Conservation (phyloP, 345 rosid species). For the Citrus sp. region DNA sequence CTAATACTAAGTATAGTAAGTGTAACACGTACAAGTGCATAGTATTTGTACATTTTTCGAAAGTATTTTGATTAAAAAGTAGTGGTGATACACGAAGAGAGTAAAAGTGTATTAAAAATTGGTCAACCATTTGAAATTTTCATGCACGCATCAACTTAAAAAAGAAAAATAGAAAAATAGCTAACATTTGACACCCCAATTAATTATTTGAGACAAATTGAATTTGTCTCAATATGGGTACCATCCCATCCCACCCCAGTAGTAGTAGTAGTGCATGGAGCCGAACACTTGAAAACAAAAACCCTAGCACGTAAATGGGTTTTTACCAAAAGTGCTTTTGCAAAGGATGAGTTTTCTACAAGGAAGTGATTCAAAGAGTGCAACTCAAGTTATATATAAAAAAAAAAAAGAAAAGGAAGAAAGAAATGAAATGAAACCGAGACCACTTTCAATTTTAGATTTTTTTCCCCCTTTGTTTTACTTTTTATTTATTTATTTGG, state of each 20-base stretch:
- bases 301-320: slow-evolving; percentile 3
- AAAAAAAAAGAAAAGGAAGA: not conserved
- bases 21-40: too few relatives aligned
- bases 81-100: not conserved
- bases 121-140: not conserved
- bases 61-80: too few relatives aligned
- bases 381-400: slow-evolving; percentile 31
- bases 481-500: not conserved
- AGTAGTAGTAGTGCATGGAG: slow-evolving; percentile 7
- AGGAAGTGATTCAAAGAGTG: slow-evolving; percentile 49
- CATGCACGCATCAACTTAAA: not conserved
- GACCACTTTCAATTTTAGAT: not conserved
- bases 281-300: not conserved
- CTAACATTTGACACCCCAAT: not conserved
- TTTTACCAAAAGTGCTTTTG: slow-evolving; percentile 12
- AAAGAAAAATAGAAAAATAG: not conserved
- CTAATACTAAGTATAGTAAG: too few relatives aligned
- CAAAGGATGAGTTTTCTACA: slow-evolving; percentile 26
- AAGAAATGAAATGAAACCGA: not conserved
- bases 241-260: not conserved
- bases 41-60: too few relatives aligned
- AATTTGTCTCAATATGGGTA: not conserved
- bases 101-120: not conserved
- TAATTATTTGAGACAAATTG: not conserved
- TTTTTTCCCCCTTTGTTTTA: not conserved